A percentile compares a stretch with the other conserved stretches of the same genome.
Conservation (phyloP, 148 eudicot genomes). For the Fagopyrum homotropicum region DNA sequence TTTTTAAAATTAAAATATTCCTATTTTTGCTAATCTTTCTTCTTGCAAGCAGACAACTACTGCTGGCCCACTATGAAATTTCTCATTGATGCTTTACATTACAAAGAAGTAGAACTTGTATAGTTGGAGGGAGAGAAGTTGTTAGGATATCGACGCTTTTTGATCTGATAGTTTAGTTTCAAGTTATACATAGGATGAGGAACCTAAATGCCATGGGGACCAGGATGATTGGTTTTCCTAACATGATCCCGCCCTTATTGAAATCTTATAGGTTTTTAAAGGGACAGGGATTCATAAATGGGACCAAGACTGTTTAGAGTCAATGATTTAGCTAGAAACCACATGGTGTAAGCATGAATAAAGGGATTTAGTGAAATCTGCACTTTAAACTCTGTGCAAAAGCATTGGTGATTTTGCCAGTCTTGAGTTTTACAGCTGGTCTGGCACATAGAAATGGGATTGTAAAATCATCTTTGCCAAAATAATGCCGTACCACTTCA, state of each 20-base stretch:
- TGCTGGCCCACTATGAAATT: conserved; percentile 12
- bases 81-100: conserved; percentile 1
- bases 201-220: conserved; percentile 6
- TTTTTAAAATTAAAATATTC: neutral
- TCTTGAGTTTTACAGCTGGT: neutral
- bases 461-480: neutral
- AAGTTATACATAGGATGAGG: neutral
- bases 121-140: neutral
- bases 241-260: neutral
- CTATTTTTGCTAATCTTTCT: neutral
- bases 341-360: neutral
- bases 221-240: neutral
- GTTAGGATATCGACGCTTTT: neutral
- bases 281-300: neutral
- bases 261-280: neutral
- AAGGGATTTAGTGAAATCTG: conserved; percentile 1
- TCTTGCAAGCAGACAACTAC: neutral
- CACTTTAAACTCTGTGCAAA: neutral
- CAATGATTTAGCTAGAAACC: neutral
- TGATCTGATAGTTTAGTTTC: neutral
- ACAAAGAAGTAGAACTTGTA: conserved; percentile 4
- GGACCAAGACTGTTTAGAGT: neutral
- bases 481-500: neutral
- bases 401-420: neutral
- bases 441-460: neutral